These are phyloP conservation scores for Penicillium angulare DNA, from an alignment of 495 filamentous ascomycete genomes.

Conservation along the genomic window DNA sequence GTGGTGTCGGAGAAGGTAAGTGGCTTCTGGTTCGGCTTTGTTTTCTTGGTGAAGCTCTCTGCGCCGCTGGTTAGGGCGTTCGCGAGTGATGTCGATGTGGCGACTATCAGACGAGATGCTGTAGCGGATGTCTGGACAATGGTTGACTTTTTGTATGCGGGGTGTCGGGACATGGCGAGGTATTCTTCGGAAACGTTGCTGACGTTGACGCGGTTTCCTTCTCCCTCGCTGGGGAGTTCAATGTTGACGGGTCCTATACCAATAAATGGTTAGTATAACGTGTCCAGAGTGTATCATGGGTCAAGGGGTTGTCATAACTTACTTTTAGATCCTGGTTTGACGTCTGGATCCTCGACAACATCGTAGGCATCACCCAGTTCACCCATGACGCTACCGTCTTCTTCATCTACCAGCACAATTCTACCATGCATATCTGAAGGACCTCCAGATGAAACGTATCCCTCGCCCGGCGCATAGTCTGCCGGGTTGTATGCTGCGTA, in stretches of 20 bases:
- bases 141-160: constrained; percentile 81
- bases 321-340: constrained; percentile 89
- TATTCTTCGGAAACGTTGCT: constrained; percentile 78
- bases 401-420: constrained; percentile 94
- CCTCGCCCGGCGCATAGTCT: constrained; percentile 75
- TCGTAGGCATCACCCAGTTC: constrained; percentile 82
- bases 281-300: no score
- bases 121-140: constrained; percentile 87
- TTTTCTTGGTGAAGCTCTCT: constrained; percentile 75
- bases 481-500: constrained; percentile 70
- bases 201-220: constrained; percentile 66
- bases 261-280: neutral
- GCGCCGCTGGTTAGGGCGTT: constrained; percentile 73
- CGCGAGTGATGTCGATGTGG: constrained; percentile 73
- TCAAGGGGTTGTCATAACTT: constrained; percentile 23
- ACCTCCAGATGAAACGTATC: constrained; percentile 53
- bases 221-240: constrained; percentile 70
- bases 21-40: constrained; percentile 71
- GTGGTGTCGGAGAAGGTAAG: constrained; percentile 85
- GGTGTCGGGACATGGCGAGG: constrained; percentile 76
- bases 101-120: constrained; percentile 91
- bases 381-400: constrained; percentile 91
- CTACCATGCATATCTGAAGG: constrained; percentile 56
- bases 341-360: constrained; percentile 67
- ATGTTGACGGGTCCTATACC: constrained; percentile 84